Conservation (phyloP, 2,329 filamentous ascomycete genomes). For the Cordyceps farinosa region DNA sequence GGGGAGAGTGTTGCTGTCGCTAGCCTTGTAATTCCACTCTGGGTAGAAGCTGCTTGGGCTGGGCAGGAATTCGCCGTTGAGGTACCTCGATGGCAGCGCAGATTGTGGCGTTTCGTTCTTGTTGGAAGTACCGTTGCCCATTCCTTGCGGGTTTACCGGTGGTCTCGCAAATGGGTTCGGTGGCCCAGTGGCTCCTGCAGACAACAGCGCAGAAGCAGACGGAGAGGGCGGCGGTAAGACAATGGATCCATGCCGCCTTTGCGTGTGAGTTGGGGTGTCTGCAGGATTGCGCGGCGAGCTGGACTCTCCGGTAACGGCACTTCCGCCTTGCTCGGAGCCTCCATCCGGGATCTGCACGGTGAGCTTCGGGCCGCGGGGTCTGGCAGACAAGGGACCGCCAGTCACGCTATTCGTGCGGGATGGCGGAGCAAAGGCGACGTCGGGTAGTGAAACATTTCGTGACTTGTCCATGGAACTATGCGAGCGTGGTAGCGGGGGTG, state of each 20-base stretch:
- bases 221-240: conserved; percentile 92
- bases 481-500: conserved; percentile 52
- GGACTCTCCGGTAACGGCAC: conserved; percentile 70
- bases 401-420: conserved; percentile 75
- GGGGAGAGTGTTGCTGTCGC: conserved; percentile 80
- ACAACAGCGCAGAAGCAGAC: conserved; percentile 78
- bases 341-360: conserved; percentile 96
- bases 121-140: conserved; percentile 21
- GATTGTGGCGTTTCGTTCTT: conserved; percentile 72
- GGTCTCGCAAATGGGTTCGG: conserved; percentile 95
- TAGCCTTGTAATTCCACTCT: conserved; percentile 75
- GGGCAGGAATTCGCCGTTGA: conserved; percentile 81
- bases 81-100: conserved; percentile 85
- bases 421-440: conserved; percentile 64
- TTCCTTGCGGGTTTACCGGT: conserved; percentile 54
- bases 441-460: conserved; percentile 59
- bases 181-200: conserved; percentile 85
- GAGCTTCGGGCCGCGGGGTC: conserved; percentile 73
- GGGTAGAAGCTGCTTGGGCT: conserved; percentile 91
- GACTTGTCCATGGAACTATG: conserved; percentile 44
- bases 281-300: conserved; percentile 58
- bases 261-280: conserved; percentile 53
- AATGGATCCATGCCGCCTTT: conserved; percentile 55
- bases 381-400: conserved; percentile 48
- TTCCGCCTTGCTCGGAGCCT: conserved; percentile 70